phyloP scores from a whole-genome alignment of 1,139 yeast species.

The Yamadazyma epiphylla region DNA sequence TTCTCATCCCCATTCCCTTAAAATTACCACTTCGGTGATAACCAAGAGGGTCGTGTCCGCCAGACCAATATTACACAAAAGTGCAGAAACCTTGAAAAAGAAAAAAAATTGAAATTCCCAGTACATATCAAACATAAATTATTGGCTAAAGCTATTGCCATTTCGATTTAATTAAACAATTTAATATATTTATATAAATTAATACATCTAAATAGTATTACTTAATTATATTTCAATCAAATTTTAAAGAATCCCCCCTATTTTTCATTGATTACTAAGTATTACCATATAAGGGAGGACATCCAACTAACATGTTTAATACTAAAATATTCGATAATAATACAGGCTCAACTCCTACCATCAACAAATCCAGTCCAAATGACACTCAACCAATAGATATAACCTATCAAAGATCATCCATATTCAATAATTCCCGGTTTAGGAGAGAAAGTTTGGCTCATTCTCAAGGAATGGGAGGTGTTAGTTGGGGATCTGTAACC shows the following conservation, averaged over 20 bases:
- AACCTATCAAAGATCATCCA: slow-evolving; percentile 41
- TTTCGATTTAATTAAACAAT: too few species aligned
- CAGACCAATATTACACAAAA: slow-evolving; percentile 4
- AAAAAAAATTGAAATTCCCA: not conserved
- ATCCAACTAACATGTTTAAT: slow-evolving; percentile 22
- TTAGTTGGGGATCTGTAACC: slow-evolving; percentile 95
- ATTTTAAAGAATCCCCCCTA: too few species aligned
- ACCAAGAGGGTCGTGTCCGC: slow-evolving; percentile 1
- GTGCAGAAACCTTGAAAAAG: slow-evolving; percentile 1
- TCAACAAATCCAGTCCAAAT: slow-evolving; percentile 12
- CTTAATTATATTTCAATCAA: too few species aligned
- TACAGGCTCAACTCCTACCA: slow-evolving; percentile 11
- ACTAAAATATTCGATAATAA: slow-evolving; percentile 29
- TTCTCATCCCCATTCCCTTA: not conserved
- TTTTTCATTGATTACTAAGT: too few species aligned
- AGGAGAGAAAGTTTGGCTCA: slow-evolving; percentile 92
- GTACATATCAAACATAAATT: too few species aligned
- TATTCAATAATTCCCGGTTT: slow-evolving; percentile 36
- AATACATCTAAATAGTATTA: too few species aligned
- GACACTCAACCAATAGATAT: slow-evolving; percentile 47
- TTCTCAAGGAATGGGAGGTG: slow-evolving; percentile 96
- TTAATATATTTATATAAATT: too few species aligned
- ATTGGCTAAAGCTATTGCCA: too few species aligned
- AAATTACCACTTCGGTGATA: not conserved
- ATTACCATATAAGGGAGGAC: not conserved